A percentile compares a stretch with the other conserved stretches of the same genome.
These are phyloP conservation scores for Sporothrix brunneoviolacea DNA, from an alignment of 2,329 filamentous ascomycete genomes.

Conservation along the genomic window DNA sequence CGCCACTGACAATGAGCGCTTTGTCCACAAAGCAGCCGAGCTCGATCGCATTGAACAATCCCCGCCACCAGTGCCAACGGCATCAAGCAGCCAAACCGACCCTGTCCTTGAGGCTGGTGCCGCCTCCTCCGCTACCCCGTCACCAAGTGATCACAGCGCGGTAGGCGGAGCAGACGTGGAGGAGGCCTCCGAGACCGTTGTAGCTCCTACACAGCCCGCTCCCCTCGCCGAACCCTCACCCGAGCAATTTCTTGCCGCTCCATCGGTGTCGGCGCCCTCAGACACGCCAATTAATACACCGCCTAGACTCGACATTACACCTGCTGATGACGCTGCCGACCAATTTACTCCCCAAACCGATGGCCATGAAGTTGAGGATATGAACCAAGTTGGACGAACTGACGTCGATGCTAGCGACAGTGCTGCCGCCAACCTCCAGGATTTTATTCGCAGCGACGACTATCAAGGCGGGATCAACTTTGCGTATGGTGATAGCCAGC, in stretches of 20 bases:
- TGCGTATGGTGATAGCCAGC: background rate
- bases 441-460: constrained; percentile 6
- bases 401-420: background rate
- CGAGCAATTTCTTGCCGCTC: background rate
- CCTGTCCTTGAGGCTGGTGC: background rate
- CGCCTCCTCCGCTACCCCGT: background rate
- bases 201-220: background rate
- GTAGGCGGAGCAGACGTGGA: background rate
- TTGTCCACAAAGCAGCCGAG: constrained; percentile 29
- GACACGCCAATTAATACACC: background rate
- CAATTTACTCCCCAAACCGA: constrained; percentile 7
- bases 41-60: constrained; percentile 29
- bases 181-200: background rate
- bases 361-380: background rate
- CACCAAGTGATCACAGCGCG: background rate
- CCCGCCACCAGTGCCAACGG: constrained; percentile 17
- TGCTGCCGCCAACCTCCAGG: background rate
- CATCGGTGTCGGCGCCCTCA: background rate
- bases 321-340: constrained; percentile 9
- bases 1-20: constrained; percentile 29
- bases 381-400: too few species aligned
- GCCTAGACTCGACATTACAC: background rate
- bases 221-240: background rate
- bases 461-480: constrained; percentile 9
- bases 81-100: background rate